phyloP scores from a whole-genome alignment of 805 yeast species.

The Barnettozyma siamensis region DNA sequence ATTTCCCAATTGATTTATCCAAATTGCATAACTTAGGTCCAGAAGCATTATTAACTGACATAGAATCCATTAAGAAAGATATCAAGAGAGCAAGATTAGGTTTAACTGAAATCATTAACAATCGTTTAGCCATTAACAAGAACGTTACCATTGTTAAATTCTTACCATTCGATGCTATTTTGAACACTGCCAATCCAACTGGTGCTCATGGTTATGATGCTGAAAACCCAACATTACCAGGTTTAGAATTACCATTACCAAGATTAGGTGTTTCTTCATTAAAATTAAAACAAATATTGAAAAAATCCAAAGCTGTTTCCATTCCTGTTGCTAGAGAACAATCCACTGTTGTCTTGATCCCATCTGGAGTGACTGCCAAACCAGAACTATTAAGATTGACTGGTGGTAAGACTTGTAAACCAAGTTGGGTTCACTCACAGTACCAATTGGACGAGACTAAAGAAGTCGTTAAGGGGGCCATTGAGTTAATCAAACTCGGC shows the following conservation, averaged over 20 bases:
- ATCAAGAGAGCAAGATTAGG: slow-evolving; percentile 66
- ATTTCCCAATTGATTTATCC: slow-evolving; percentile 50
- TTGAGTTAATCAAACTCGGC: slow-evolving; percentile 50
- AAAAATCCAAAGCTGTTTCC: slow-evolving; percentile 37
- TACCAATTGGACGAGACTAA: slow-evolving; percentile 52
- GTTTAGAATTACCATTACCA: slow-evolving; percentile 72
- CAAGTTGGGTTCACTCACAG: slow-evolving; percentile 85
- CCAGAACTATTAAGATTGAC: slow-evolving; percentile 69
- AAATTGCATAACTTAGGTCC: slow-evolving; percentile 27
- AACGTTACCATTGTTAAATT: slow-evolving; percentile 71
- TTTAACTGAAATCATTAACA: slow-evolving; percentile 69
- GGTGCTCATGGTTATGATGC: slow-evolving; percentile 67
- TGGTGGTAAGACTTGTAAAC: slow-evolving; percentile 71
- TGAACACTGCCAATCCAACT: slow-evolving; percentile 58
- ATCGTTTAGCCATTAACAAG: slow-evolving; percentile 68
- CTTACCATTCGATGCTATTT: slow-evolving; percentile 61
- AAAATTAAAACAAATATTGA: slow-evolving; percentile 58
- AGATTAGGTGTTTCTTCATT: slow-evolving; percentile 65
- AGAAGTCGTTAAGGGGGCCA: slow-evolving; percentile 37
- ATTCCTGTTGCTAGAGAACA: slow-evolving; percentile 72
- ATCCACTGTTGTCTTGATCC: slow-evolving; percentile 63
- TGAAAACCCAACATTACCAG: slow-evolving; percentile 59
- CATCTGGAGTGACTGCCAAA: slow-evolving; percentile 33
- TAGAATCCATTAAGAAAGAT: slow-evolving; percentile 45
- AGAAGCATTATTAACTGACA: slow-evolving; percentile 27